Evolutionary conservation across 2,329 filamentous ascomycete genomes (phyloP).

Genomic region (Fusarium keratoplasticum): DNA sequence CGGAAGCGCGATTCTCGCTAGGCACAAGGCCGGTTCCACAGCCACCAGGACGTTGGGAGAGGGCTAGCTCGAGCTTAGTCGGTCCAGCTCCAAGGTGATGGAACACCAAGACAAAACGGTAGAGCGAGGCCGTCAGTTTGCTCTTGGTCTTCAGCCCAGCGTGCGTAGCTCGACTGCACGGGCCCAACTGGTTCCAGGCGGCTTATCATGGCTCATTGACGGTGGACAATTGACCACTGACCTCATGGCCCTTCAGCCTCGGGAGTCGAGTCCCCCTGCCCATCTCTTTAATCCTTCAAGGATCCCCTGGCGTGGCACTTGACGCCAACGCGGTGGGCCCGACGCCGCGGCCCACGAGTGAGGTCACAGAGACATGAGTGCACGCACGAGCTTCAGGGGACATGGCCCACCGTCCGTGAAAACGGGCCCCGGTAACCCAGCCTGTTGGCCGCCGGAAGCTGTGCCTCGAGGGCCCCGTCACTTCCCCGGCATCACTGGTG

Average conservation of each 20-base stretch:
- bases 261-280: conserved; percentile 14
- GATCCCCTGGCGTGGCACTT: conserved; percentile 26
- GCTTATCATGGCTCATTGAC: conserved; percentile 20
- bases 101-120: neutral
- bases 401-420: conserved; percentile 20
- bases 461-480: conserved; percentile 24
- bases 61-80: neutral
- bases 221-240: neutral
- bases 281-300: conserved; percentile 17
- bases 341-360: conserved; percentile 10
- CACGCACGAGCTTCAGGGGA: conserved; percentile 22
- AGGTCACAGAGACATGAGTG: conserved; percentile 25
- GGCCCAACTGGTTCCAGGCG: conserved; percentile 24
- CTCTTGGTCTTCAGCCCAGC: neutral
- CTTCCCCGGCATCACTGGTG: conserved; percentile 15
- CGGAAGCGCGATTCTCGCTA: conserved; percentile 10
- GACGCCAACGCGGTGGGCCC: conserved; percentile 22
- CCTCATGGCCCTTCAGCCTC: conserved; percentile 6
- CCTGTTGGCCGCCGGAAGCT: conserved; percentile 35
- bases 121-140: neutral
- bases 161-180: neutral
- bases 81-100: neutral
- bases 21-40: conserved; percentile 5
- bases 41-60: conserved; percentile 2
- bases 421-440: conserved; percentile 40